A percentile compares a stretch with the other conserved stretches of the same genome.
Conservation (phyloP, 2,329 filamentous ascomycete species). For the Talaromyces sp. region DNA sequence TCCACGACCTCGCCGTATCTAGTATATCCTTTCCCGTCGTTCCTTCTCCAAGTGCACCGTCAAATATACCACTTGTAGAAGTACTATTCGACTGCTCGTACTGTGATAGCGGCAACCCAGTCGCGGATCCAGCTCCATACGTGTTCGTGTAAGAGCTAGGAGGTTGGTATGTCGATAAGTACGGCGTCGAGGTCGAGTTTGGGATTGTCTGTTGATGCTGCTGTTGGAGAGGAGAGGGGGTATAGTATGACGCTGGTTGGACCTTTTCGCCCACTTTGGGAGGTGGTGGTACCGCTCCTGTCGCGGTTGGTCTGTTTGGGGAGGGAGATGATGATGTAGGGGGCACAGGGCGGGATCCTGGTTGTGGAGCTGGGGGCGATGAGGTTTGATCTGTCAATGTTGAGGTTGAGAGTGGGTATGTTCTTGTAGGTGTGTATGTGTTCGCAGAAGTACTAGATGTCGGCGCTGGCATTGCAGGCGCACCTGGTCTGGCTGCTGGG, state of each 20-base stretch:
- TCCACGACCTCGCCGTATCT: constrained; percentile 43
- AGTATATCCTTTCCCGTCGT: constrained; percentile 29
- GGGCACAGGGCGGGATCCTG: constrained; percentile 39
- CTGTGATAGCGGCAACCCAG: not conserved
- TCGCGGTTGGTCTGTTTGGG: not conserved
- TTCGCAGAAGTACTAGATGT: constrained; percentile 15
- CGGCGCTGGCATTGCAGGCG: constrained; percentile 19
- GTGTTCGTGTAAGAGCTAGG: constrained; percentile 16
- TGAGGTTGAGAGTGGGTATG: constrained; percentile 8
- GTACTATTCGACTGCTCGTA: not conserved
- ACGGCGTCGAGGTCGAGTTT: constrained; percentile 13
- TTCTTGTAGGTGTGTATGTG: constrained; percentile 9
- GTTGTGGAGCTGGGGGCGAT: constrained; percentile 32
- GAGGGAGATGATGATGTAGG: constrained; percentile 20
- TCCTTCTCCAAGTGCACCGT: not conserved
- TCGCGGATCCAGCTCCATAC: not conserved
- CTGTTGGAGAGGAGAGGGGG: constrained; percentile 10
- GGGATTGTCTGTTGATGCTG: constrained; percentile 1
- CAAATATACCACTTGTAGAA: not conserved
- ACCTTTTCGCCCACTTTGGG: constrained; percentile 12
- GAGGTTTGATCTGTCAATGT: constrained; percentile 24
- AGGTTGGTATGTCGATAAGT: constrained; percentile 18
- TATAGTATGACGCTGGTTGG: constrained; percentile 13
- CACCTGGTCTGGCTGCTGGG: constrained; percentile 9
- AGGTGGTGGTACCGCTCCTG: constrained; percentile 28